Conservation (phyloP, 176 grass and related monocot genomes). For the Ensete ventricosum region DNA sequence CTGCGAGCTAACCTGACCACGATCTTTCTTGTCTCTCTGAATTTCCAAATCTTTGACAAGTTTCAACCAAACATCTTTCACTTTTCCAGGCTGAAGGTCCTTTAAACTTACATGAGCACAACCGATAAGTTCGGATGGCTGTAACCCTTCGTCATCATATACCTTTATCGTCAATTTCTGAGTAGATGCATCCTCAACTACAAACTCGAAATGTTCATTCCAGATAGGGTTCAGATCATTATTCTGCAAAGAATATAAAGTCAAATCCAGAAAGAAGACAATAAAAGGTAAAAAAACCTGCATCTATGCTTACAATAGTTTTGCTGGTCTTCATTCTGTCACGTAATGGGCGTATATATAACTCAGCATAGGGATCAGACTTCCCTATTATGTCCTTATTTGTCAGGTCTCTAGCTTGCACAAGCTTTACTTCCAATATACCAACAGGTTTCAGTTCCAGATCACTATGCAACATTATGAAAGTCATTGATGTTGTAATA, state of each 20-base stretch:
- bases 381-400: conserved; percentile 97
- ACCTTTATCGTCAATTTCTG: conserved; percentile 76
- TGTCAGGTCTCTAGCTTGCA: conserved; percentile 76
- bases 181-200: conserved; percentile 89
- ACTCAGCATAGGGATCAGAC: conserved; percentile 77
- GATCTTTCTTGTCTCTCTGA: conserved; percentile 67
- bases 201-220: conserved; percentile 94
- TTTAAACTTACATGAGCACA: conserved; percentile 59
- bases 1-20: conserved; percentile 62
- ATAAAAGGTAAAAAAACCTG: conserved; percentile 20
- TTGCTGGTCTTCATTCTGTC: conserved; percentile 89
- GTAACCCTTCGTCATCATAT: conserved; percentile 88
- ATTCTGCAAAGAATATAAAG: conserved; percentile 45
- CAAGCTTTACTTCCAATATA: conserved; percentile 90
- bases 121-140: conserved; percentile 74
- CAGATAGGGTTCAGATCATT: conserved; percentile 98
- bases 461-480: conserved; percentile 46
- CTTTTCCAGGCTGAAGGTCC: conserved; percentile 74
- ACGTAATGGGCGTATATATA: conserved; percentile 75
- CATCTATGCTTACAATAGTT: conserved; percentile 69
- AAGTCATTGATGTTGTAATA: conserved; percentile 15
- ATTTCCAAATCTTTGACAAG: conserved; percentile 90
- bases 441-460: conserved; percentile 90
- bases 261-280: conserved; percentile 24
- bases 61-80: conserved; percentile 86